Base-by-base conservation (phyloP, 495 filamentous ascomycete genomes). In the Lepraria neglecta region DNA sequence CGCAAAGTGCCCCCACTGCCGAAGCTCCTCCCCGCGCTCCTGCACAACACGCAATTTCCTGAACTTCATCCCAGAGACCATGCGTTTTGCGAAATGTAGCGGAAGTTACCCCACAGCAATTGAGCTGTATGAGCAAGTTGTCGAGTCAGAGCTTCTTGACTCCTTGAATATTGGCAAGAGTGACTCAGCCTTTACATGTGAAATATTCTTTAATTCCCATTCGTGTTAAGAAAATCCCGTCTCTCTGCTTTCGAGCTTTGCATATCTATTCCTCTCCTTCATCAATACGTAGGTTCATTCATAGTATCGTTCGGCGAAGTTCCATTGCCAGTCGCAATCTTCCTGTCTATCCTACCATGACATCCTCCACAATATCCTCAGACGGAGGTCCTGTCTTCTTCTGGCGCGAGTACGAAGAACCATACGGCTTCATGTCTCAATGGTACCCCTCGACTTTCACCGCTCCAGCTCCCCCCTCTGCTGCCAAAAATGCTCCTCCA, bases 381-480 rank as follows among this genome's bases (percentile, higher is more conserved):
- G 14, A 47, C 38, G 33, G 27, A 31, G 60, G 51, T 12, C 66
- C 73, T 30, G 58, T 77, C 38, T 77, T 65, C 64, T 77, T 76
- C 68, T 77, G 65, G 65, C 66, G 67, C 21, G 68, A 65, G 33
- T 66, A 61, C 27, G 69, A 73, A 48, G 43, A 61, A 0, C 67
- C 72, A 7, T 67, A 69, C 48, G 72, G 70, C 5, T 67, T 68
- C 53, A 67, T 77, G 33, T 74, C 72, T 4, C 75, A 77, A 67
- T 77, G 75, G 75, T 72, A 71, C 58, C 57, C 58, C 4, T 60
- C 62, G 2, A 50, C 62, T 35, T 77, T 77, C 59, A 69, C 67
- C n/a, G 68, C 60, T 30, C 67, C 68, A 2, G 42, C 59, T 3
- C 56, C 64, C 1, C 30, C 50, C 9, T 28, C 38, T 17, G 35